A percentile compares a stretch with the other conserved stretches of the same genome.
These are phyloP conservation scores for Heritiera fomes DNA, from an alignment of 345 rosid genomes.

Conservation along the genomic window DNA sequence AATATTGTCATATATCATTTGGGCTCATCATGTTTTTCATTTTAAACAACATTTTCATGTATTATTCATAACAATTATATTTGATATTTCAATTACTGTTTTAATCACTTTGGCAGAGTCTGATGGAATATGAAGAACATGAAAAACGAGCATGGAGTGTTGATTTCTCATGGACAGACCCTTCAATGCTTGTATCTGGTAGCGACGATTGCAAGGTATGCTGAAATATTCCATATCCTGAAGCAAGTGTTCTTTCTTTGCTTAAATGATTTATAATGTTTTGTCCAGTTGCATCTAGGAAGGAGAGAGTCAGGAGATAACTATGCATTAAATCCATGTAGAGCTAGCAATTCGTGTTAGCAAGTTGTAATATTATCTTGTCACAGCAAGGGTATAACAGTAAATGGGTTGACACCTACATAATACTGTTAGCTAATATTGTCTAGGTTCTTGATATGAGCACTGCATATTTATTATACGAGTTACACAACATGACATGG, in stretches of 20 bases:
- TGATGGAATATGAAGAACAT: constrained; percentile 99
- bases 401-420: not conserved
- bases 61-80: not conserved
- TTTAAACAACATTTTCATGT: not conserved
- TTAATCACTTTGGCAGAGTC: constrained; percentile 49
- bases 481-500: not conserved
- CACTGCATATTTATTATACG: not conserved
- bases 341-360: not conserved
- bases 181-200: constrained; percentile 97
- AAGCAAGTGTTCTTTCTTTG: constrained; percentile 14
- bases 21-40: not conserved
- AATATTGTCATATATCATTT: not conserved
- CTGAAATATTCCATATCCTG: constrained; percentile 10
- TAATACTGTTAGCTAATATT: not conserved
- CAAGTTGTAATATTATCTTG: not conserved
- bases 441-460: not conserved
- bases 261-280: constrained; percentile 16
- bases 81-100: constrained; percentile 8
- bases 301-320: constrained; percentile 12
- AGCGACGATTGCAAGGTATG: constrained; percentile 96
- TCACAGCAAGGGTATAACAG: not conserved
- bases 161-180: constrained; percentile 89
- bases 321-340: not conserved
- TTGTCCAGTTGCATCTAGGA: not conserved
- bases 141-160: constrained; percentile 99